phyloP scores from a whole-genome alignment of 2,329 filamentous ascomycete species.

The Aspergillus sergii region DNA sequence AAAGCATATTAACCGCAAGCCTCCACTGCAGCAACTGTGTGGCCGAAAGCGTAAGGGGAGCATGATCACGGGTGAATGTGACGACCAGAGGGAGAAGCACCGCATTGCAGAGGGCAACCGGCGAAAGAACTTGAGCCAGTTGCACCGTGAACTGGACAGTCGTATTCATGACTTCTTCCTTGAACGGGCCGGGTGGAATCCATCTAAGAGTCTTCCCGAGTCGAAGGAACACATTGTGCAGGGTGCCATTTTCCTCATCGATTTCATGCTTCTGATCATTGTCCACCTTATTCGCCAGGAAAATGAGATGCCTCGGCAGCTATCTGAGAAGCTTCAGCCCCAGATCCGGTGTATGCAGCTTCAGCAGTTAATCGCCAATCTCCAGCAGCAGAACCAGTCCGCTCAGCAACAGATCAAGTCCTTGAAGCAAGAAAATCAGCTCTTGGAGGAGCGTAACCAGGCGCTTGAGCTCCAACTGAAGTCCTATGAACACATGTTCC shows the following conservation, averaged over 20 bases:
- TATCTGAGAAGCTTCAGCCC: constrained; percentile 42
- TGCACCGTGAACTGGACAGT: constrained; percentile 41
- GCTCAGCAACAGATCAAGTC: constrained; percentile 37
- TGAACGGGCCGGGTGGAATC: constrained; percentile 44
- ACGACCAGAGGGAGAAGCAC: constrained; percentile 45
- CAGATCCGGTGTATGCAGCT: constrained; percentile 44
- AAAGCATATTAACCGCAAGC: constrained; percentile 41
- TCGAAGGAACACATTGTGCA: constrained; percentile 47
- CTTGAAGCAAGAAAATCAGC: constrained; percentile 39
- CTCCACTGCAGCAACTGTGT: constrained; percentile 42
- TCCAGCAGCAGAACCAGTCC: constrained; percentile 41
- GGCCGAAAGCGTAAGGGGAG: constrained; percentile 44
- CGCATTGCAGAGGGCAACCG: constrained; percentile 44
- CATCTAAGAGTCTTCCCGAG: constrained; percentile 40
- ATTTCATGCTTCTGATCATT: constrained; percentile 43
- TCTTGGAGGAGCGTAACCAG: constrained; percentile 38
- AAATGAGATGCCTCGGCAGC: constrained; percentile 36
- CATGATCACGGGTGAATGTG: constrained; percentile 32
- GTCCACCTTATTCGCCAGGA: constrained; percentile 39
- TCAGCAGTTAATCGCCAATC: constrained; percentile 35
- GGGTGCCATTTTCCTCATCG: constrained; percentile 41
- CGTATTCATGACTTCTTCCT: constrained; percentile 44
- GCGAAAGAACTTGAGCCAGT: constrained; percentile 43
- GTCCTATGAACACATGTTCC: constrained; percentile 43
- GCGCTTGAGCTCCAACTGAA: constrained; percentile 42